phyloP scores from a whole-genome alignment of 305 asterid species.

The Coffea humblotiana region DNA sequence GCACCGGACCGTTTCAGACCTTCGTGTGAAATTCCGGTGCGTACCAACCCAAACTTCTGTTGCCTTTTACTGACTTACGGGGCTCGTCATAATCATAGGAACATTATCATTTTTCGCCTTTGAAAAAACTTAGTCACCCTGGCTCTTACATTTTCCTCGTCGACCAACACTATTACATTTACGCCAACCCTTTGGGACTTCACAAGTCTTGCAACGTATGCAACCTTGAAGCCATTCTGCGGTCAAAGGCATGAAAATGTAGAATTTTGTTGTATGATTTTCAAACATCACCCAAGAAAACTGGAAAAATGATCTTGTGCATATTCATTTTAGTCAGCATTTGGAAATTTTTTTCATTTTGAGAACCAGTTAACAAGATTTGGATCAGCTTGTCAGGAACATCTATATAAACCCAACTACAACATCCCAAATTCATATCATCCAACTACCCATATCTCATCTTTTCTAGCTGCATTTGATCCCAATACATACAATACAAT shows the following conservation, averaged over 20 bases:
- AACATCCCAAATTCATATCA: neutral
- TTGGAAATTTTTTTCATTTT: neutral
- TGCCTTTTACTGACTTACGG: neutral
- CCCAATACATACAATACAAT: neutral
- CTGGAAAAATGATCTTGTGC: too few relatives aligned
- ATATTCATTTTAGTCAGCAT: too few relatives aligned
- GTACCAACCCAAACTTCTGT: neutral
- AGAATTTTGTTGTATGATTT: neutral
- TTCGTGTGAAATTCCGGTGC: neutral
- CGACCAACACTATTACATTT: neutral
- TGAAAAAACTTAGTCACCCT: neutral
- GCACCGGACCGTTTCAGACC: neutral
- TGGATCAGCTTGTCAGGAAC: neutral
- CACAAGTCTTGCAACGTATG: neutral
- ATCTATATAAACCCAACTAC: slow-evolving; percentile 3
- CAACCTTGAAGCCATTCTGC: neutral
- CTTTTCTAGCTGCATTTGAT: neutral
- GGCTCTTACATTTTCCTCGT: neutral
- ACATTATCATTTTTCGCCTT: neutral
- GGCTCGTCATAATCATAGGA: neutral
- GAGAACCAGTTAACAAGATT: neutral
- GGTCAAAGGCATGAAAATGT: neutral
- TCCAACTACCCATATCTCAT: neutral
- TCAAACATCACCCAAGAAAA: too few relatives aligned
- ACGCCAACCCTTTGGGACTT: neutral